Percentiles rank a stretch among this genome's conserved stretches.
These are phyloP conservation scores for Yamadazyma nakazawae DNA, from an alignment of 805 yeast genomes.

Conservation along the genomic window DNA sequence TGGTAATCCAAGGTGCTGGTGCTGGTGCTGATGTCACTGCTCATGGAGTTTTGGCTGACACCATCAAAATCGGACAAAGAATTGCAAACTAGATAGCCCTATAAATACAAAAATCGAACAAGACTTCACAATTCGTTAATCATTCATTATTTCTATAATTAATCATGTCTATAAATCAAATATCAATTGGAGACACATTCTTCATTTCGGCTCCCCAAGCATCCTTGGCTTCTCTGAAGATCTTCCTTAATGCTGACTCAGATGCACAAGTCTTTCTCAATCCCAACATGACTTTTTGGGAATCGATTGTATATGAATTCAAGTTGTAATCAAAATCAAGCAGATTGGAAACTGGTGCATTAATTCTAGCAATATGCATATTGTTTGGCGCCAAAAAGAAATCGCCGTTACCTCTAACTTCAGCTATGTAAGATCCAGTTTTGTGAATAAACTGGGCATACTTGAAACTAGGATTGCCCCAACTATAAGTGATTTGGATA, in stretches of 20 bases:
- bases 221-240: constrained; percentile 56
- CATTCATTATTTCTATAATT: constrained; percentile 3
- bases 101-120: background rate
- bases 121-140: background rate
- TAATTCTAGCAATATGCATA: constrained; percentile 71
- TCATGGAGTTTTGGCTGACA: constrained; percentile 89
- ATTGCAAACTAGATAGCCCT: constrained; percentile 42
- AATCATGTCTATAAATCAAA: constrained; percentile 1
- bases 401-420: constrained; percentile 73
- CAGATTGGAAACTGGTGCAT: constrained; percentile 33
- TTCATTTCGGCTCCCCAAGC: constrained; percentile 13
- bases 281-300: constrained; percentile 69
- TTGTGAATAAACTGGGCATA: constrained; percentile 87
- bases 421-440: constrained; percentile 88
- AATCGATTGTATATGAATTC: constrained; percentile 46
- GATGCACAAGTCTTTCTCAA: constrained; percentile 63
- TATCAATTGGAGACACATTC: constrained; percentile 16
- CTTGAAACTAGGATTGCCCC: constrained; percentile 85
- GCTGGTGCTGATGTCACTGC: constrained; percentile 75
- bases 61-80: constrained; percentile 88
- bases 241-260: constrained; percentile 41
- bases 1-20: constrained; percentile 97
- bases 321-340: constrained; percentile 23
- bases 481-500: constrained; percentile 75
- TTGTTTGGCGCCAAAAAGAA: constrained; percentile 85